phyloP scores from a whole-genome alignment of 148 eudicot species.

The Cornus controversa region DNA sequence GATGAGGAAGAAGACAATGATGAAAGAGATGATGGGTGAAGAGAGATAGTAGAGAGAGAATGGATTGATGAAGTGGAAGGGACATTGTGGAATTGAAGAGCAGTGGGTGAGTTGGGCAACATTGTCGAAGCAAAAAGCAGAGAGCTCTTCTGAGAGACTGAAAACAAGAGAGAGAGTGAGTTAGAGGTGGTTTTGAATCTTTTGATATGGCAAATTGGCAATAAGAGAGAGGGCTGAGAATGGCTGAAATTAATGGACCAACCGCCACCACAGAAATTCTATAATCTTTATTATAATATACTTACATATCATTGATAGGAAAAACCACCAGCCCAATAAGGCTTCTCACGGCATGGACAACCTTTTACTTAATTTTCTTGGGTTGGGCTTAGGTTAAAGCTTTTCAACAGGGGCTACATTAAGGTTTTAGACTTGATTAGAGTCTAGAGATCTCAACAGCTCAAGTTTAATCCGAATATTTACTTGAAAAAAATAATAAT shows the following conservation, averaged over 20 bases:
- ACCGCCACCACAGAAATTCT: constrained; percentile 24
- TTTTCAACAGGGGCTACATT: no score
- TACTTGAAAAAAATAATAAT: no score
- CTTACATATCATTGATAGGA: no score
- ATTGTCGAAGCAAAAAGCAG: constrained; percentile 12
- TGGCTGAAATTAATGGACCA: constrained; percentile 37
- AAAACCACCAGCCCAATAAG: no score
- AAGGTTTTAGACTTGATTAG: no score
- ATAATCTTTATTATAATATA: no score
- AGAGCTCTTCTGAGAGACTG: background rate
- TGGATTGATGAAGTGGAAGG: constrained; percentile 11
- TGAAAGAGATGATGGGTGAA: constrained; percentile 13
- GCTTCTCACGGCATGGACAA: no score
- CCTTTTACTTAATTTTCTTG: no score
- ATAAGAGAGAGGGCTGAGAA: constrained; percentile 6
- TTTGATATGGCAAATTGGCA: background rate
- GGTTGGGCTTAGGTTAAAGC: no score
- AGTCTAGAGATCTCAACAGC: no score
- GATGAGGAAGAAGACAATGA: constrained; percentile 11
- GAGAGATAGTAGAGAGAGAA: background rate
- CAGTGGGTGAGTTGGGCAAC: constrained; percentile 27
- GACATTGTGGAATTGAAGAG: constrained; percentile 23
- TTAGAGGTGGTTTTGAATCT: background rate
- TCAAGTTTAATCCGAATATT: no score
- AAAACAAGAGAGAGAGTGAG: background rate